A percentile compares a stretch with the other conserved stretches of the same genome.
phyloP scores from a whole-genome alignment of 2,329 filamentous ascomycete genomes.

The Pseudopithomyces maydicus region DNA sequence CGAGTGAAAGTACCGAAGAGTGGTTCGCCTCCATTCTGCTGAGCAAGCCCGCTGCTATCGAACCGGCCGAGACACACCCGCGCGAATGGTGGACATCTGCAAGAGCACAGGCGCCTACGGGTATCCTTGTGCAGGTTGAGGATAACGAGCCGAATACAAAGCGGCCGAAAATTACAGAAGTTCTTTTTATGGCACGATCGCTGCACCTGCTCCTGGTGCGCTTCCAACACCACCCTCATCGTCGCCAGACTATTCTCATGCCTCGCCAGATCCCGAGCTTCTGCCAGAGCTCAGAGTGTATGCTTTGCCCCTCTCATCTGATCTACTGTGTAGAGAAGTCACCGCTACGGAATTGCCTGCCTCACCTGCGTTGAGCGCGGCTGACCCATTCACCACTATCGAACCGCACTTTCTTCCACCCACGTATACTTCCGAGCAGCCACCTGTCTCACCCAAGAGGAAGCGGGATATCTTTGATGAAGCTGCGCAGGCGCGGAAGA shows the following conservation, averaged over 20 bases:
- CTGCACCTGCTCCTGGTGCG: conserved; percentile 11
- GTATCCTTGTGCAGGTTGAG: conserved; percentile 44
- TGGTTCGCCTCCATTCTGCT: conserved; percentile 49
- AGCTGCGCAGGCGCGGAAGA: conserved; percentile 50
- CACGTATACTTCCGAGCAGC: conserved; percentile 23
- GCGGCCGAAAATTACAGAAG: conserved; percentile 44
- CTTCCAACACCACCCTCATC: conserved; percentile 43
- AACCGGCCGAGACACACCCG: conserved; percentile 7
- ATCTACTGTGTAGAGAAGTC: conserved; percentile 35
- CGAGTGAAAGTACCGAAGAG: conserved; percentile 34
- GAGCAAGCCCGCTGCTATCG: conserved; percentile 16
- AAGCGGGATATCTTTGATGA: conserved; percentile 55
- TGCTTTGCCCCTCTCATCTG: conserved; percentile 52
- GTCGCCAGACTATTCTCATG: conserved; percentile 23
- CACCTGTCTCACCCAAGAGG: conserved; percentile 45
- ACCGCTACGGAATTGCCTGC: conserved; percentile 9
- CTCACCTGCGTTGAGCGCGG: conserved; percentile 8
- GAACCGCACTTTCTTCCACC: conserved; percentile 43
- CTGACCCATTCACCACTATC: conserved; percentile 21
- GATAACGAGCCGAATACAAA: neutral
- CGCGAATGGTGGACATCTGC: conserved; percentile 45
- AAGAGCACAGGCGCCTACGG: conserved; percentile 46
- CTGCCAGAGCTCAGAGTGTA: conserved; percentile 41
- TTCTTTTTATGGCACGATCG: conserved; percentile 52
- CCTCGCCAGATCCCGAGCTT: conserved; percentile 2